Conservation (phyloP, 208 protist genomes). For the Leishmania gerbilli region DNA sequence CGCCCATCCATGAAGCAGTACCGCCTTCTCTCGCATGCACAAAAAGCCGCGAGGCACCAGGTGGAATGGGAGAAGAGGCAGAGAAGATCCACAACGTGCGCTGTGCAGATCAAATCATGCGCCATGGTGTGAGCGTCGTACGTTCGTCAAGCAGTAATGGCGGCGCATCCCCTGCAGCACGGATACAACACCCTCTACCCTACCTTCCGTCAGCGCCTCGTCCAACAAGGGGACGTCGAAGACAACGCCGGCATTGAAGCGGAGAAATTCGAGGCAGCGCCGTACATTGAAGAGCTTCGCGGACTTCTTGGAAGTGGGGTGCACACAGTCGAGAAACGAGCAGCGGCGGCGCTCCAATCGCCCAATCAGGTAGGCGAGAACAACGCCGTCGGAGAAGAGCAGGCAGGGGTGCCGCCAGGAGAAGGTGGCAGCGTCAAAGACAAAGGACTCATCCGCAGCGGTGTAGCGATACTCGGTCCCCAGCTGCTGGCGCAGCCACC, state of each 20-base stretch:
- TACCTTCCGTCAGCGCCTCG: constrained; percentile 55
- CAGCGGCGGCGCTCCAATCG: constrained; percentile 68
- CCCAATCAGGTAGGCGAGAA: constrained; percentile 64
- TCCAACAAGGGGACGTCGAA: constrained; percentile 49
- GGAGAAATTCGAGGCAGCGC: constrained; percentile 68
- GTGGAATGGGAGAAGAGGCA: not conserved
- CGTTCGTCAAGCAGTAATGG: constrained; percentile 21
- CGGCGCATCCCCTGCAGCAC: constrained; percentile 34
- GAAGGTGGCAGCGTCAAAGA: constrained; percentile 17
- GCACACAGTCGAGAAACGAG: constrained; percentile 62
- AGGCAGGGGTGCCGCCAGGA: constrained; percentile 29
- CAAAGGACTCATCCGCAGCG: constrained; percentile 52
- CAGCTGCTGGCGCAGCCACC: constrained; percentile 55
- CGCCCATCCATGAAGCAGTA: not conserved
- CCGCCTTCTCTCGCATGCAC: not conserved
- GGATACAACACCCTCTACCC: constrained; percentile 42
- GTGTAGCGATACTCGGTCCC: constrained; percentile 51
- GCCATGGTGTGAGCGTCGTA: not conserved
- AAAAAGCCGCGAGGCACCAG: not conserved
- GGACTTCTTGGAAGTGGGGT: constrained; percentile 40
- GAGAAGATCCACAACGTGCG: not conserved
- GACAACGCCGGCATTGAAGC: constrained; percentile 38
- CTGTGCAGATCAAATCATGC: not conserved
- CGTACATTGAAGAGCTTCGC: constrained; percentile 80
- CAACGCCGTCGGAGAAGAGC: constrained; percentile 77